phyloP scores from a whole-genome alignment of 1,139 yeast species.

The Protomyces pachydermus region DNA sequence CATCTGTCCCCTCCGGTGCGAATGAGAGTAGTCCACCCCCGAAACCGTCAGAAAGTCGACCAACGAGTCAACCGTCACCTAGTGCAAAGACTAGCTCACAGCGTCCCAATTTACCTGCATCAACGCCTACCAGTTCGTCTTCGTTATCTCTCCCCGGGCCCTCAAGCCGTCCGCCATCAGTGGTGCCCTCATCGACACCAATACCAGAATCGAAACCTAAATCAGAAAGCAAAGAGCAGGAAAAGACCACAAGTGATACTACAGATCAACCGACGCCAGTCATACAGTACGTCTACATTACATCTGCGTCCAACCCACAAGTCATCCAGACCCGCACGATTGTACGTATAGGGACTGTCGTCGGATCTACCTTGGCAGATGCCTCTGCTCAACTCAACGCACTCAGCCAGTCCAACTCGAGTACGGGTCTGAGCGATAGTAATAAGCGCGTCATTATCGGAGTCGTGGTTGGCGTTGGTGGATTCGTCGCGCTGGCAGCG shows the following conservation, averaged over 20 bases:
- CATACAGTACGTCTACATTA: background rate
- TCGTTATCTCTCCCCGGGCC: too few relatives aligned
- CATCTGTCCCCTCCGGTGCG: too few relatives aligned
- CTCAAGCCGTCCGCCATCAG: too few relatives aligned
- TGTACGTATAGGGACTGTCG: constrained; percentile 9
- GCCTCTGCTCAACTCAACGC: constrained; percentile 23
- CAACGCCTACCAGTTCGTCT: too few relatives aligned
- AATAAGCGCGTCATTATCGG: constrained; percentile 21
- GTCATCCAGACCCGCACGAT: background rate
- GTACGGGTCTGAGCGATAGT: constrained; percentile 7
- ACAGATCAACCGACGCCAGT: background rate
- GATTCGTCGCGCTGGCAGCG: constrained; percentile 12
- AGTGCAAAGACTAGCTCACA: too few relatives aligned
- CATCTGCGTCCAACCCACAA: background rate
- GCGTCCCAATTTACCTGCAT: too few relatives aligned
- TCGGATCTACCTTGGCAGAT: constrained; percentile 14
- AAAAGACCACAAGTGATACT: background rate
- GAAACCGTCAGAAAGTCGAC: too few relatives aligned
- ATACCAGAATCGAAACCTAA: background rate
- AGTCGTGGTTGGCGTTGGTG: constrained; percentile 20
- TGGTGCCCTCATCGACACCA: background rate
- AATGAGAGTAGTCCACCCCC: too few relatives aligned
- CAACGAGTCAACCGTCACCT: too few relatives aligned
- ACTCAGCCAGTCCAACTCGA: constrained; percentile 9
- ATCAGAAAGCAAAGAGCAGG: background rate